Evolutionary conservation across 768 basidiomycete genomes (phyloP).

Genomic region (Tylopilus felleus): DNA sequence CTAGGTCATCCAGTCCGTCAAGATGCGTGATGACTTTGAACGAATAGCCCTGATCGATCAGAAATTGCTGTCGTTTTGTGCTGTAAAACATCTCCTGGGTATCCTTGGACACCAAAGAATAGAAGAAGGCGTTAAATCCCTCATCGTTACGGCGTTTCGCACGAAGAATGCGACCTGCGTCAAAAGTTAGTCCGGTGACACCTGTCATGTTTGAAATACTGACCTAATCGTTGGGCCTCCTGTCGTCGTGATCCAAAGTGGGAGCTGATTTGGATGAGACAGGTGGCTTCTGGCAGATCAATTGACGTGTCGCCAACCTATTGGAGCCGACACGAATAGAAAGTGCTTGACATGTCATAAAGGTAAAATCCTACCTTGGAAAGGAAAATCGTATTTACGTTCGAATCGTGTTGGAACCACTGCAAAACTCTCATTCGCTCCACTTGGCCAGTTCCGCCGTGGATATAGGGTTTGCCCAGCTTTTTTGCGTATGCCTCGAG

Average conservation of each 20-base stretch:
- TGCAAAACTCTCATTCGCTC: constrained; percentile 95
- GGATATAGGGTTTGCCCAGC: constrained; percentile 91
- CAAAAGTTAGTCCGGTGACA: constrained; percentile 12
- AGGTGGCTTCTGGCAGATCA: constrained; percentile 97
- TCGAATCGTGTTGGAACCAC: constrained; percentile 92
- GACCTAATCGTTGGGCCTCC: constrained; percentile 94
- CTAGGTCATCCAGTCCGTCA: constrained; percentile 82
- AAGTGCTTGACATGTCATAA: constrained; percentile 7
- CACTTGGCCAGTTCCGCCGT: constrained; percentile 91
- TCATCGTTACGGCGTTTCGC: constrained; percentile 98
- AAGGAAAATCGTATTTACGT: constrained; percentile 96
- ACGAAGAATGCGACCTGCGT: constrained; percentile 85
- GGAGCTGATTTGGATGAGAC: constrained; percentile 98
- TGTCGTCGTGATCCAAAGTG: constrained; percentile 98
- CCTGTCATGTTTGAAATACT: constrained; percentile 23
- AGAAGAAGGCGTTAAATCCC: constrained; percentile 99
- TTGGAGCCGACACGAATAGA: constrained; percentile 14
- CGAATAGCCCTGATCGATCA: constrained; percentile 98
- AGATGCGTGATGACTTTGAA: constrained; percentile 99
- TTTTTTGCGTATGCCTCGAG: constrained; percentile 87
- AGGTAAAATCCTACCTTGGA: constrained; percentile 66
- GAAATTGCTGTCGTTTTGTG: constrained; percentile 96
- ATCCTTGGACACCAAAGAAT: constrained; percentile 97
- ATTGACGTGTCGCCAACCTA: constrained; percentile 98
- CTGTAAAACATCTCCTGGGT: constrained; percentile 99